A percentile compares a stretch with the other conserved stretches of the same genome.
Evolutionary conservation across 2,329 filamentous ascomycete species (phyloP).

Genomic region (Parasarocladium wereldwijsianum): DNA sequence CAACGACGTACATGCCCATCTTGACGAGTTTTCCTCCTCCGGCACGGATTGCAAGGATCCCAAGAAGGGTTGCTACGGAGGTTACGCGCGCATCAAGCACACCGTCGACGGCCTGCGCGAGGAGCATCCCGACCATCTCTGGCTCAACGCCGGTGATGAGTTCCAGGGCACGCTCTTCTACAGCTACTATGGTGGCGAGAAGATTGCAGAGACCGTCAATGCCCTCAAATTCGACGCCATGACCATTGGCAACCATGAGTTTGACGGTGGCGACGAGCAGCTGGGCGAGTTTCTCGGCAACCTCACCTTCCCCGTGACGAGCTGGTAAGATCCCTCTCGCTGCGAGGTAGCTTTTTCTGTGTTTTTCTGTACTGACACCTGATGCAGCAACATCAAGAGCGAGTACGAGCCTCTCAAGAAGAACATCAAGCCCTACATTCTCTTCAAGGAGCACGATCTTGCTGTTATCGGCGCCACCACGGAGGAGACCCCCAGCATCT

Average conservation of each 20-base stretch:
- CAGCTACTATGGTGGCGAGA: conserved; percentile 50
- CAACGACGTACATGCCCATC: conserved; percentile 54
- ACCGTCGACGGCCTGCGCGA: conserved; percentile 41
- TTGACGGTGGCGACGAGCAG: conserved; percentile 48
- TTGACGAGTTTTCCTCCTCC: conserved; percentile 46
- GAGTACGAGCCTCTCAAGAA: conserved; percentile 42
- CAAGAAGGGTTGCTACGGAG: conserved; percentile 44
- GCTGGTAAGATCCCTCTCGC: too few species aligned
- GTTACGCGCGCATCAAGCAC: conserved; percentile 49
- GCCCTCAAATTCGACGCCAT: conserved; percentile 52
- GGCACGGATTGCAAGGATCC: conserved; percentile 47
- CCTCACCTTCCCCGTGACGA: conserved; percentile 49
- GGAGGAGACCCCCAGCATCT: conserved; percentile 40
- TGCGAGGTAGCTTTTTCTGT: too few species aligned
- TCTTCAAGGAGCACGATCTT: conserved; percentile 45
- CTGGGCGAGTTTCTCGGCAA: conserved; percentile 48
- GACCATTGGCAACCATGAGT: conserved; percentile 55
- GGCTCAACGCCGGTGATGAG: conserved; percentile 53
- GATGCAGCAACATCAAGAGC: conserved; percentile 43
- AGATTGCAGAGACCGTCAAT: conserved; percentile 53
- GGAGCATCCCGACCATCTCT: conserved; percentile 43
- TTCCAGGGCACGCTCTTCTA: conserved; percentile 58
- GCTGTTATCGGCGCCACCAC: conserved; percentile 53
- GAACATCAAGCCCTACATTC: conserved; percentile 50
- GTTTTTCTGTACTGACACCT: too few species aligned